Conservation (phyloP, 106 monocot species). For the Ottelia alismoides region DNA sequence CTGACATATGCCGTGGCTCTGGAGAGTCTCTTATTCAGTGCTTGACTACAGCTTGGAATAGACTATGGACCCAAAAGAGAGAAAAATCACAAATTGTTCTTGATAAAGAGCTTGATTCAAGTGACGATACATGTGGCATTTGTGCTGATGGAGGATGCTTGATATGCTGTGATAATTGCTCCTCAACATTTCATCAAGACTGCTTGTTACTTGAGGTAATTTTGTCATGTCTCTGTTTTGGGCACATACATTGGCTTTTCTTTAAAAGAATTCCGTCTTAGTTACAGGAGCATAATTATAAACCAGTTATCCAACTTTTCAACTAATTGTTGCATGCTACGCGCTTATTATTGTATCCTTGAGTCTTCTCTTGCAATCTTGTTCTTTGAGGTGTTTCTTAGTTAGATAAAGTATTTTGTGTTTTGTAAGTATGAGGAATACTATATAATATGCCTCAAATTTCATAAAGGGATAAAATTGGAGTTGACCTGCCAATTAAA, state of each 20-base stretch:
- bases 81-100: constrained; percentile 15
- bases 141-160: constrained; percentile 66
- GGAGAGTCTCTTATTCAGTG: constrained; percentile 44
- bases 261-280: neutral
- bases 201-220: constrained; percentile 54
- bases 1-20: constrained; percentile 35
- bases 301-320: too few relatives aligned
- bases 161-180: constrained; percentile 69
- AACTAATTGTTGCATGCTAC: too few relatives aligned
- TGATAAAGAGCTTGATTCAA: constrained; percentile 29
- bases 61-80: constrained; percentile 20
- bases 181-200: constrained; percentile 69
- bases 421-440: too few relatives aligned
- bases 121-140: constrained; percentile 68
- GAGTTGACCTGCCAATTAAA: neutral
- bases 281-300: neutral
- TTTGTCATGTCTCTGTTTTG: neutral
- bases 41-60: constrained; percentile 39
- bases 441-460: too few relatives aligned
- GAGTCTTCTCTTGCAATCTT: too few relatives aligned
- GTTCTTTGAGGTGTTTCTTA: too few relatives aligned
- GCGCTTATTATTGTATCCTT: too few relatives aligned
- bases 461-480: too few relatives aligned
- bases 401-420: too few relatives aligned
- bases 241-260: constrained; percentile 2